These are phyloP conservation scores for Saccharum hybrid DNA, from an alignment of 202 grass and related monocot species.

Conservation along the genomic window DNA sequence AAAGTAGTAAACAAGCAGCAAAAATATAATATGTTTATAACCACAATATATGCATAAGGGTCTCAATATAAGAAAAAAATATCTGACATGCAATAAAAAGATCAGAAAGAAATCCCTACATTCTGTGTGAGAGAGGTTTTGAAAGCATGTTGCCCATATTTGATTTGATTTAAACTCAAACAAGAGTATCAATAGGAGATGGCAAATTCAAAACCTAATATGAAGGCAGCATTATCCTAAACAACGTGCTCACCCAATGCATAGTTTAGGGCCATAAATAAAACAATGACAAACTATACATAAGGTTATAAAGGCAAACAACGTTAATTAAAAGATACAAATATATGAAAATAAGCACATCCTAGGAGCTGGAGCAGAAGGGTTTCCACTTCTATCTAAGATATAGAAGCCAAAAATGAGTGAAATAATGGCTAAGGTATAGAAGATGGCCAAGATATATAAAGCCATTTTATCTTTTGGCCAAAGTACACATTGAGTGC, in stretches of 20 bases:
- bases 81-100: constrained; percentile 36
- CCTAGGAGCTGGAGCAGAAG: neutral
- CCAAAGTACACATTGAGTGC: neutral
- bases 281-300: neutral
- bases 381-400: constrained; percentile 15
- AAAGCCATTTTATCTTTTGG: neutral
- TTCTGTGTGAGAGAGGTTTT: neutral
- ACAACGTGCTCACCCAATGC: neutral
- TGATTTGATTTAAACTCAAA: constrained; percentile 24
- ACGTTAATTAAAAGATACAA: neutral
- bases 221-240: constrained; percentile 16
- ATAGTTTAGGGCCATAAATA: neutral
- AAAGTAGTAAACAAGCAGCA: constrained; percentile 35
- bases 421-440: no score
- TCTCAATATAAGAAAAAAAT: constrained; percentile 28
- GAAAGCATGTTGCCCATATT: constrained; percentile 34
- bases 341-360: neutral
- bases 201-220: constrained; percentile 38
- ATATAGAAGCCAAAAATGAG: no score
- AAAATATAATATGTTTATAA: constrained; percentile 25
- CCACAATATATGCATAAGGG: constrained; percentile 7
- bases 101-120: constrained; percentile 2
- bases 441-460: neutral
- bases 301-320: neutral
- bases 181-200: neutral